Base-by-base conservation (phyloP, 2,329 filamentous ascomycete genomes). In the Aureobasidium sp. region DNA sequence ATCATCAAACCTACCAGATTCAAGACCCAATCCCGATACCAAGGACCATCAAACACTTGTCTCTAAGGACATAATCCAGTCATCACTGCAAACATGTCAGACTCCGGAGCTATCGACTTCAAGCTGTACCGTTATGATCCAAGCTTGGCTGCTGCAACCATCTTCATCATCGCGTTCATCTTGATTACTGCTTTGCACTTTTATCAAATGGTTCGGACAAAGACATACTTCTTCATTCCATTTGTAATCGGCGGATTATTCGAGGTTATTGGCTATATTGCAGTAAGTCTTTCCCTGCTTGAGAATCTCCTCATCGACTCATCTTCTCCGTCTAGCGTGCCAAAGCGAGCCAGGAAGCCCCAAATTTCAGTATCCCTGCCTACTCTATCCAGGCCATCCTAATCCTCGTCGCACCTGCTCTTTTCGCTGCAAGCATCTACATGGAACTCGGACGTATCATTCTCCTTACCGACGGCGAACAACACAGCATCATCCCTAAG, bases 191-290 rank as follows among this genome's bases (percentile, higher is more conserved):
- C 67, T 0, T 54, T 72, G 0, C 78, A 81, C 60, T 57, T 66
- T 17, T 72, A 67, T 27, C 72, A 75, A 23, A 71, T 80, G 50
- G 64, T 75, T 35, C 67, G 66, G 19, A 71, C 71, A 2, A 69
- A 73, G 35, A 76, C 76, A 1, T 81, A 77, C 77, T 82, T 79
- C 67, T 77, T 80, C 65, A 75, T 78, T 1, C 77, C 80, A 0
- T 78, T 83, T 47, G 63, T 78, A 6, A 67, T 82, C n/a, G 80
- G 80, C n/a, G 77, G 77, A 21, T 60, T 76, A n/a, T 80, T 82
- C 67, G 79, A 83, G 65, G 68, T 72, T 0, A 71, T 83, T 19
- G 81, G 81, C 15, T 83, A 82, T 65, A 67, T 80, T 27, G 74
- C 4, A 76, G 80, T 81, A 74, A 63, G 79, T 73, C 19, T 9